Conservation (phyloP, 139 green algal species). For the Chlorella sp. region DNA sequence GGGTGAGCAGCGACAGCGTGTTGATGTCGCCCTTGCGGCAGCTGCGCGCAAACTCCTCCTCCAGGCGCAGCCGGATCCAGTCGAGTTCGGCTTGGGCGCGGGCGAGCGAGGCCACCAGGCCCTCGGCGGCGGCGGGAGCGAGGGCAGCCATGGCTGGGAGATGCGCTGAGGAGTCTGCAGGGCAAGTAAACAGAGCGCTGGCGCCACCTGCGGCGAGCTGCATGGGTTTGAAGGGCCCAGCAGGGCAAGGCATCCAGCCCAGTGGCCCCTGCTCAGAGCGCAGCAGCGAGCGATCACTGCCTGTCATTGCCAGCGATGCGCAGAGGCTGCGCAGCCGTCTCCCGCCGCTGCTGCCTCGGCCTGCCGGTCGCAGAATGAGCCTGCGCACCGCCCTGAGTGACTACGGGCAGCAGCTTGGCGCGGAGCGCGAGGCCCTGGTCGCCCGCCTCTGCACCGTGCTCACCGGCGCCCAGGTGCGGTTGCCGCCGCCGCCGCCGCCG, state of each 20-base stretch:
- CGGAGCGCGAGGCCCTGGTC: background rate
- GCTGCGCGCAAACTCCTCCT: slow-evolving; percentile 29
- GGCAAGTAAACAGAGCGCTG: background rate
- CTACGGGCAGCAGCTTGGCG: background rate
- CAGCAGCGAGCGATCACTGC: background rate
- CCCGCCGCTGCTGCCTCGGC: too few relatives aligned
- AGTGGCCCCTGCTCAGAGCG: background rate
- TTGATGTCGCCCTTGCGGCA: slow-evolving; percentile 30
- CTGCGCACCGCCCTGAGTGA: slow-evolving; percentile 1
- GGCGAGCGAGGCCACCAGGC: slow-evolving; percentile 21
- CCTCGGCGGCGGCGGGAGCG: slow-evolving; percentile 3
- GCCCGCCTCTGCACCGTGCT: background rate
- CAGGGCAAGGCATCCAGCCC: background rate
- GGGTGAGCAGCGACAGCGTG: slow-evolving; percentile 20
- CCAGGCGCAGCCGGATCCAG: background rate
- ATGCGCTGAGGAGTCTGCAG: background rate
- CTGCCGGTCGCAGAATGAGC: too few relatives aligned
- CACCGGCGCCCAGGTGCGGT: background rate
- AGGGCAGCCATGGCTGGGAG: background rate
- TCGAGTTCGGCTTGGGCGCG: slow-evolving; percentile 30
- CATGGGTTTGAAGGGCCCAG: background rate
- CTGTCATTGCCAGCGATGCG: background rate
- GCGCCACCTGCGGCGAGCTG: background rate
- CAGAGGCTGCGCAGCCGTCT: too few relatives aligned
- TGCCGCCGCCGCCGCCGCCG: background rate